These are phyloP conservation scores for Babesia gibsoni DNA, from an alignment of 169 alveolate species.

Conservation along the genomic window DNA sequence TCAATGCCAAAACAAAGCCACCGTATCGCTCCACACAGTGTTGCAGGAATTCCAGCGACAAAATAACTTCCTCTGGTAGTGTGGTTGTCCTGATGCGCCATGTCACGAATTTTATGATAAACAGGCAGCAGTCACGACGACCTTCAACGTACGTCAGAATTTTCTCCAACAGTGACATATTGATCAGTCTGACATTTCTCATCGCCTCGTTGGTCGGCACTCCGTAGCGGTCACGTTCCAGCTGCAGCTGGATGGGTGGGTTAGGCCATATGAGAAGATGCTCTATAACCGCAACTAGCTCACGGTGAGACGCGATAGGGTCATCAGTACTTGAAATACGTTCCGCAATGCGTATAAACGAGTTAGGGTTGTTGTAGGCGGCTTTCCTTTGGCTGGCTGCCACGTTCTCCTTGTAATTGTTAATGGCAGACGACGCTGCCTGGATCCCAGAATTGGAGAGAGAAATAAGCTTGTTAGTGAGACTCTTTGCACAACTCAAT, in stretches of 20 bases:
- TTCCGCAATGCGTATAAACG: conserved; percentile 36
- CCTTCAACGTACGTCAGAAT: conserved; percentile 33
- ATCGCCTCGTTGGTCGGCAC: conserved; percentile 51
- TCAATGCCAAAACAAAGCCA: conserved; percentile 59
- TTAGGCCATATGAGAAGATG: conserved; percentile 21
- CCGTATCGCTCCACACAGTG: conserved; percentile 69
- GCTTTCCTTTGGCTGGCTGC: conserved; percentile 37
- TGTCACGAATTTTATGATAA: conserved; percentile 62
- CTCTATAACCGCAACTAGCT: conserved; percentile 55
- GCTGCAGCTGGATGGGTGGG: conserved; percentile 17
- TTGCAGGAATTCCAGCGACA: conserved; percentile 67
- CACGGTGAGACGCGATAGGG: conserved; percentile 50
- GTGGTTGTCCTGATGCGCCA: conserved; percentile 69
- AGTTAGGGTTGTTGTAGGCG: conserved; percentile 12
- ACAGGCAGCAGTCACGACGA: conserved; percentile 56
- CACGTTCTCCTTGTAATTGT: conserved; percentile 28
- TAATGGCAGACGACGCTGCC: conserved; percentile 36
- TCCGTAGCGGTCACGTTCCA: conserved; percentile 58
- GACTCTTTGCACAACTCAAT: conserved; percentile 44
- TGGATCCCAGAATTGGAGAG: conserved; percentile 41
- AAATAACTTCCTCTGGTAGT: conserved; percentile 74
- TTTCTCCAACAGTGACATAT: conserved; percentile 20
- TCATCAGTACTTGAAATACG: conserved; percentile 22
- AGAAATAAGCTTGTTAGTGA: conserved; percentile 40
- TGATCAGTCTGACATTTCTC: conserved; percentile 33